Base-by-base conservation (phyloP, 148 eudicot species). In the Dianthus caryophyllus region DNA sequence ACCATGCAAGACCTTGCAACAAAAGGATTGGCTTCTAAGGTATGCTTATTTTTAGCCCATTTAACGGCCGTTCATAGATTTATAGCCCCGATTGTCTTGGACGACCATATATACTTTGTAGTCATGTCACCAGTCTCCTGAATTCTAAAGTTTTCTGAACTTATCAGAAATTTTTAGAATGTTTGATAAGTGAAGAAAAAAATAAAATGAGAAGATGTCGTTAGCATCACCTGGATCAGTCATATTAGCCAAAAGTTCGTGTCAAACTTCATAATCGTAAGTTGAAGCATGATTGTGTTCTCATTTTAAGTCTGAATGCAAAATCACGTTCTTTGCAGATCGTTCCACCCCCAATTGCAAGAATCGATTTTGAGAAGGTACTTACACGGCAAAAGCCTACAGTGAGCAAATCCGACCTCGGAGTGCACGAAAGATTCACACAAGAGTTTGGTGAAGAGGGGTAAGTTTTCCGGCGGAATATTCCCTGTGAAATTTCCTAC, bases 381-480 rank as follows among this genome's bases (percentile, higher is more conserved):
- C 84, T 93, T n/a, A 82, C 96, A 6, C 85, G 95, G 64, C 98
- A 93, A 75, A 90, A 77, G 75, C 98, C 97, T 61, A 93, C 98
- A 0, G 98, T 93, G 39, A 90, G 98, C 84, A 90, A 89, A 84
- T 29, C 81, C 5, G 98, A 93, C 77, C 97, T 93, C 52, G 92
- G 88, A 24, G 90, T 90, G 25, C 97, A 93, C 44, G 97, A 90
- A 83, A 84, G 88, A 77, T 93, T 93, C 77, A 93, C 97, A 5
- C 76, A 81, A 75, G 98, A 93, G 77, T 93, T 93, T 63, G 98
- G 98, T 22, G 96, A 93, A 76, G 98, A 93, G 81, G 98, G 97
- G 25, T 81, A 66, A 69, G 21, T 43, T 54, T 65, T 22, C 5
- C 15, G 29, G 27, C 24, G 26, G 13, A 53, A 53, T 10, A 21